Evolutionary conservation across 805 yeast genomes (phyloP).

Genomic region (Ogataea pini): DNA sequence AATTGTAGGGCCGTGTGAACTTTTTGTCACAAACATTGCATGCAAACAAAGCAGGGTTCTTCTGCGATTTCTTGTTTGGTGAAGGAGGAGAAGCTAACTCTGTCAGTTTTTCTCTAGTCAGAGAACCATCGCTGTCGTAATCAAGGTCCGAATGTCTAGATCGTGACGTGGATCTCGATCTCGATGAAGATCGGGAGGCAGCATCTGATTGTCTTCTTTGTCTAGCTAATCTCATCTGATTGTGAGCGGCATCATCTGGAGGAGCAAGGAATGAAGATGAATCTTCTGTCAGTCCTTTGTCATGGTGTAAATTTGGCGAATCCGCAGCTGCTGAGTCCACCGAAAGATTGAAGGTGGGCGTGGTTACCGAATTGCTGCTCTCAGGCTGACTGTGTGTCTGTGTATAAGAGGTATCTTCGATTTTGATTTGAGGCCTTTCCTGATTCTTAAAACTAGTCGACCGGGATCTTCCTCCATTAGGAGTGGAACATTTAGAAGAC

Average conservation of each 20-base stretch:
- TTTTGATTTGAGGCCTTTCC: constrained; percentile 25
- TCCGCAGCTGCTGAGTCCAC: not conserved
- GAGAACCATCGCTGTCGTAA: constrained; percentile 34
- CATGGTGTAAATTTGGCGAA: constrained; percentile 6
- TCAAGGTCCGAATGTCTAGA: constrained; percentile 28
- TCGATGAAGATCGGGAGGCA: constrained; percentile 36
- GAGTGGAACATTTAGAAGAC: constrained; percentile 38
- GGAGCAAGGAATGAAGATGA: constrained; percentile 22
- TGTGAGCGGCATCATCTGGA: constrained; percentile 33
- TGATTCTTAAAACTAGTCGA: constrained; percentile 26
- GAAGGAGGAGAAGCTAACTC: constrained; percentile 61
- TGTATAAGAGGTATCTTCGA: constrained; percentile 25
- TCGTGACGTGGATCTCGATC: constrained; percentile 32
- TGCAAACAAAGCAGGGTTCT: constrained; percentile 71
- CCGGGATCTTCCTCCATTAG: constrained; percentile 32
- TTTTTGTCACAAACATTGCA: constrained; percentile 84
- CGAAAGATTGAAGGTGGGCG: constrained; percentile 15
- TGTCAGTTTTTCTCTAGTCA: constrained; percentile 56
- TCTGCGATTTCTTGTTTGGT: constrained; percentile 56
- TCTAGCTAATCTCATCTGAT: constrained; percentile 42
- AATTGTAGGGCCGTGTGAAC: constrained; percentile 90
- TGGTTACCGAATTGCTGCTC: not conserved
- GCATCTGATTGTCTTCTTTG: constrained; percentile 35
- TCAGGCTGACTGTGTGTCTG: constrained; percentile 1
- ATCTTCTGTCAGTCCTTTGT: constrained; percentile 1